These are phyloP conservation scores for Wickerhamiella kurtzmanii DNA, from an alignment of 805 yeast genomes.

Conservation along the genomic window DNA sequence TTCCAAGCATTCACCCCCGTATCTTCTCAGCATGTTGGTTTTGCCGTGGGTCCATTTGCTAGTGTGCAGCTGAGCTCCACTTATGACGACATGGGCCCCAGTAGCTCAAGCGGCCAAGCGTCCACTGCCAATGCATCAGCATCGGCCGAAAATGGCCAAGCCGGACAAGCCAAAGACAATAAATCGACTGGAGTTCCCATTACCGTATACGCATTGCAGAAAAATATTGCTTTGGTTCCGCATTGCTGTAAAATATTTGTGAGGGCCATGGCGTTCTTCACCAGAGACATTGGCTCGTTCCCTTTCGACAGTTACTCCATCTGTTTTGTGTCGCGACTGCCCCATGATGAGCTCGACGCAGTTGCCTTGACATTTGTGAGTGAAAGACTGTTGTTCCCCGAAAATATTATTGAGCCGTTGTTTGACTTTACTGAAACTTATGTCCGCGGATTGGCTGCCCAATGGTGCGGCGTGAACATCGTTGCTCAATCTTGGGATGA, in stretches of 20 bases:
- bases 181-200: conserved; percentile 13
- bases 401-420: conserved; percentile 66
- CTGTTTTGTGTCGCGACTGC: conserved; percentile 40
- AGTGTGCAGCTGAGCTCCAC: conserved; percentile 36
- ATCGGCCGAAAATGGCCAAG: neutral
- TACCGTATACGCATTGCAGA: conserved; percentile 20
- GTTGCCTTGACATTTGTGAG: conserved; percentile 58
- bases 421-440: conserved; percentile 54
- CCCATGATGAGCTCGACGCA: conserved; percentile 38
- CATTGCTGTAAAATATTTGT: conserved; percentile 68
- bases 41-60: conserved; percentile 84
- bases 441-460: conserved; percentile 61
- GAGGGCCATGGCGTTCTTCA: conserved; percentile 68
- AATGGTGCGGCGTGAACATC: conserved; percentile 89
- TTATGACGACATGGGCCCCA: no score
- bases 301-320: conserved; percentile 77
- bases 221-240: conserved; percentile 29
- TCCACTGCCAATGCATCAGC: neutral
- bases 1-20: conserved; percentile 72
- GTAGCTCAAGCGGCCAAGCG: no score
- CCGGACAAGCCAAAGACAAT: neutral
- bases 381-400: conserved; percentile 53
- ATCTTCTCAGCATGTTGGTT: conserved; percentile 88
- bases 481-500: conserved; percentile 69
- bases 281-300: conserved; percentile 82